Evolutionary conservation across 2,329 filamentous ascomycete species (phyloP), one percentile per base, ranked within the genome.

Genomic region (Leptosphaerulina australis): DNA sequence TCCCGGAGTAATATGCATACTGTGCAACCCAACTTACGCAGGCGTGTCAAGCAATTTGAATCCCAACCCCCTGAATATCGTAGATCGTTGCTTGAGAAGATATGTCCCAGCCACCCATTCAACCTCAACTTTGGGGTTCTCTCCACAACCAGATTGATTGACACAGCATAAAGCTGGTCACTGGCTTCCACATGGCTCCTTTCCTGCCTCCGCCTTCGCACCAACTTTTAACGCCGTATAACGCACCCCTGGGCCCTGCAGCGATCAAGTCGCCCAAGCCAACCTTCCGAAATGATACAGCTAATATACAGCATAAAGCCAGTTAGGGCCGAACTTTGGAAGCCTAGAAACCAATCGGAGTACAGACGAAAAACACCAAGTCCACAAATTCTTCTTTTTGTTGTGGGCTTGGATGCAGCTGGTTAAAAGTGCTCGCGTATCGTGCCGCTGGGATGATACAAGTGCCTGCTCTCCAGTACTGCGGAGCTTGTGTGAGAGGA

Each of bases 191-290:
- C 20, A 40, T 25, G 11, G 14, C 25, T 35, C 20, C 36, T 31
- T 20, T 15, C 11, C 22, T 15, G 44, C 26, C 40, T 39, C 28
- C 33, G 24, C 29, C 10, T 33, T 24, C 20, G 25, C 6, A 24
- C n/a, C 9, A 37, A 36, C 26, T n/a, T n/a, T n/a, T n/a, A n/a
- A 36, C 14, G 7, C 24, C 21, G 40, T 24, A 40, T 25, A 45
- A 36, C 36, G 9, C 35, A 15, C 47, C 40, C 40, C 47, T 50
- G 40, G 29, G 29, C 30, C 30, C 30, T 45, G 48, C 40, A 50
- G 29, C 41, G 14, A 41, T 40, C 18, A 40, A 20, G 24, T 25
- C 40, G 29, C 35, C 30, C 28, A 29, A 33, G 10, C 6, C 30
- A 24, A 40, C 8, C 4, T 33, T 17, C 36, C 11, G 24, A 28